phyloP scores from a whole-genome alignment of 73 alveolate genomes.

The Symbiodinium pilosum region DNA sequence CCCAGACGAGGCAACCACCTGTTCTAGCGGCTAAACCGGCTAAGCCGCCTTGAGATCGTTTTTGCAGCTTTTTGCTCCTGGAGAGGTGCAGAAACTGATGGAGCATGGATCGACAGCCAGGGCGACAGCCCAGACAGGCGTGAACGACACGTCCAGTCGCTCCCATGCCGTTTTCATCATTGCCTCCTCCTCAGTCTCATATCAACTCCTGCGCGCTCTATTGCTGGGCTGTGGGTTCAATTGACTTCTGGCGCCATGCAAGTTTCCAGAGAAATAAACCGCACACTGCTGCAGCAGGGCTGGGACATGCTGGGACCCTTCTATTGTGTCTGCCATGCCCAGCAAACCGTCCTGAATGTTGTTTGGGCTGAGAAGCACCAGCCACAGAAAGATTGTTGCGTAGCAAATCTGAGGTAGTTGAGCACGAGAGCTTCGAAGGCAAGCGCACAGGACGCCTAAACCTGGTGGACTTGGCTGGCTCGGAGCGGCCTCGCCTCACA shows the following conservation, averaged over 20 bases:
- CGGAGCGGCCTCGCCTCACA: conserved; percentile 99
- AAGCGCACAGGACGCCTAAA: conserved; percentile 98
- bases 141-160: conserved; percentile 99
- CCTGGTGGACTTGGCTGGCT: conserved; percentile 99
- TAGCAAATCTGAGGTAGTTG: background rate
- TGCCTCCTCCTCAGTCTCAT: conserved; percentile 94
- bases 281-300: too few relatives aligned
- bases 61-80: too few relatives aligned
- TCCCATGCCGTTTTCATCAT: conserved; percentile 99
- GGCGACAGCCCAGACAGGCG: conserved; percentile 99
- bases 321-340: background rate
- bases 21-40: too few relatives aligned
- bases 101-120: conserved; percentile 98
- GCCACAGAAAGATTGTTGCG: too few relatives aligned
- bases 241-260: too few relatives aligned
- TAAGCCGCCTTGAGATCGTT: too few relatives aligned
- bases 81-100: conserved; percentile 96
- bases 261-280: too few relatives aligned
- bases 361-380: too few relatives aligned
- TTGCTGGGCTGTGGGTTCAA: too few relatives aligned
- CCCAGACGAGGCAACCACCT: conserved; percentile 98
- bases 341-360: too few relatives aligned
- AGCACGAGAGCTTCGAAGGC: background rate
- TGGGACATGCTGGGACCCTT: conserved; percentile 67
- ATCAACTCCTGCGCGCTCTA: too few relatives aligned